Conservation (phyloP, 2,329 filamentous ascomycete genomes). For the Cordyceps tenuipes region DNA sequence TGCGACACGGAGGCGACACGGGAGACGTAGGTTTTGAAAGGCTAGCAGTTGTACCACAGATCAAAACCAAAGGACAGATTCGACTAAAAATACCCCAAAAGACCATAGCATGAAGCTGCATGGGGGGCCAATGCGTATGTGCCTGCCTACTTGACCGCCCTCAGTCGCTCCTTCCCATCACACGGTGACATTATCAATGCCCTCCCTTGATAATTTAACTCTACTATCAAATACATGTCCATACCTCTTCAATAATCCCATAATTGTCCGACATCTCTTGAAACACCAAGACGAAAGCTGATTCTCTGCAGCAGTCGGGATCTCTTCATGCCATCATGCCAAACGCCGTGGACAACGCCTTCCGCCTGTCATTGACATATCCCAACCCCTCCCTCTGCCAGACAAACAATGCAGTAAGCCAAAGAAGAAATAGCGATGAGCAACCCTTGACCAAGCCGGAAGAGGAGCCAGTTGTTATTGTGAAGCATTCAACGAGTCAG, state of each 20-base stretch:
- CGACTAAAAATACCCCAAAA: neutral
- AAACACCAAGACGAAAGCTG: neutral
- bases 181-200: neutral
- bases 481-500: neutral
- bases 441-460: neutral
- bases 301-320: neutral
- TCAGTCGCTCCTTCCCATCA: neutral
- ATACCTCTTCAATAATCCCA: neutral
- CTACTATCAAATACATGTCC: neutral
- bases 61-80: neutral
- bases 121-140: neutral
- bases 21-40: conserved; percentile 7
- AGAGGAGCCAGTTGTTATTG: neutral
- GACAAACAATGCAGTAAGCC: neutral
- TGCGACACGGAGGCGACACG: conserved; percentile 3
- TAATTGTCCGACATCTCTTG: neutral
- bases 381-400: conserved; percentile 23
- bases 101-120: neutral
- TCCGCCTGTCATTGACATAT: conserved; percentile 24
- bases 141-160: neutral
- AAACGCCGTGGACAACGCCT: conserved; percentile 7
- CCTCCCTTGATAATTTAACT: neutral
- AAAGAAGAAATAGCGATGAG: neutral
- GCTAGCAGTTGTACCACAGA: conserved; percentile 5
- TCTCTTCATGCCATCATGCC: neutral